phyloP scores from a whole-genome alignment of 495 filamentous ascomycete genomes.

The Pseudoneurospora amorphoporcata region DNA sequence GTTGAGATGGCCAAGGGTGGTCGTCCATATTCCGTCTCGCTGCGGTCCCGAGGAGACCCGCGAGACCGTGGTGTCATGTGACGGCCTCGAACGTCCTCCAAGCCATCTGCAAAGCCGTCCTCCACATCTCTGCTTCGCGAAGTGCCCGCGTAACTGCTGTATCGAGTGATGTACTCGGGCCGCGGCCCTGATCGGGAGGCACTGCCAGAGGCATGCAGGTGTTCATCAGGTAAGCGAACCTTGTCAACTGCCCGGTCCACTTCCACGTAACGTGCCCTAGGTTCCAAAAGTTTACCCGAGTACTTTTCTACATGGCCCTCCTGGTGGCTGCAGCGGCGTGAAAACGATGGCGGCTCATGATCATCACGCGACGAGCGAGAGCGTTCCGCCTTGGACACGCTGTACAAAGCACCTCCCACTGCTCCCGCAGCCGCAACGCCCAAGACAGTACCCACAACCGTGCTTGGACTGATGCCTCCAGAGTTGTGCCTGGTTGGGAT shows the following conservation, averaged over 20 bases:
- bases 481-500: slow-evolving; percentile 25
- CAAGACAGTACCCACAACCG: slow-evolving; percentile 50
- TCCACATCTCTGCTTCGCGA: slow-evolving; percentile 34
- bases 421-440: slow-evolving; percentile 65
- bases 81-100: slow-evolving; percentile 26
- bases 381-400: slow-evolving; percentile 50
- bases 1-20: slow-evolving; percentile 11
- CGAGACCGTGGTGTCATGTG: slow-evolving; percentile 23
- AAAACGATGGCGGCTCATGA: slow-evolving; percentile 24
- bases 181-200: slow-evolving; percentile 16
- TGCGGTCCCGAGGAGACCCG: slow-evolving; percentile 20
- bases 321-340: slow-evolving; percentile 28
- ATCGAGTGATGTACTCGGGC: slow-evolving; percentile 27
- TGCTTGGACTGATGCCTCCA: slow-evolving; percentile 27
- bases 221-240: slow-evolving; percentile 21
- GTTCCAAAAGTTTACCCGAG: slow-evolving; percentile 9
- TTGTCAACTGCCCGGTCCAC: slow-evolving; percentile 21
- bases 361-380: slow-evolving; percentile 31
- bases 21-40: slow-evolving; percentile 24
- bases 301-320: slow-evolving; percentile 15
- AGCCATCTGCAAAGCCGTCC: slow-evolving; percentile 19
- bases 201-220: slow-evolving; percentile 11
- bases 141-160: slow-evolving; percentile 18
- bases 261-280: slow-evolving; percentile 25
- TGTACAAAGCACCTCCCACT: slow-evolving; percentile 64